Evolutionary conservation across 805 yeast genomes (phyloP).

Genomic region (Ogataea sp.): DNA sequence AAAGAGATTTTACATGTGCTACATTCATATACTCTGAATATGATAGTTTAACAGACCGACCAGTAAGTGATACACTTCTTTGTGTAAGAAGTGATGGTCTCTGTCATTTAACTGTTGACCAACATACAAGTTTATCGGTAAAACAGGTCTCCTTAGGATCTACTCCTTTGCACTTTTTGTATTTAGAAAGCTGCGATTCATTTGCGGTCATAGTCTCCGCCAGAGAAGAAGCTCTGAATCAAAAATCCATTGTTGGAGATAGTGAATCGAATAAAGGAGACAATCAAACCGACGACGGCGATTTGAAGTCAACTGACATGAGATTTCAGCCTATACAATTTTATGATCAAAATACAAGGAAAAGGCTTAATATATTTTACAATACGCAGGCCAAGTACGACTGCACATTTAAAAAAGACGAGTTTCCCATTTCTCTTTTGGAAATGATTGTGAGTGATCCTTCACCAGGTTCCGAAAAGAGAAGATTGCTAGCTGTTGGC

Average conservation of each 20-base stretch:
- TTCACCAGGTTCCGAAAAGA: not conserved
- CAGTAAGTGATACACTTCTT: slow-evolving; percentile 13
- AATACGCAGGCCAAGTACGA: not conserved
- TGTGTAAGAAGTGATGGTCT: slow-evolving; percentile 27
- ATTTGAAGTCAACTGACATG: too few relatives aligned
- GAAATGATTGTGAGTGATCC: not conserved
- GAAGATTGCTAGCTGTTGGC: not conserved
- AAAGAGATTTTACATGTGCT: slow-evolving; percentile 11
- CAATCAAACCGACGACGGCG: not conserved
- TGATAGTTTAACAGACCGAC: slow-evolving; percentile 2
- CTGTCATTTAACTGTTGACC: slow-evolving; percentile 14
- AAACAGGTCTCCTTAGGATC: slow-evolving; percentile 17
- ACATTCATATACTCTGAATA: slow-evolving; percentile 5
- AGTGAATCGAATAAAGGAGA: not conserved
- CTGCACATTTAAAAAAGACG: not conserved
- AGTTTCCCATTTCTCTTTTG: not conserved
- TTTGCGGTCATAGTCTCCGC: slow-evolving; percentile 12
- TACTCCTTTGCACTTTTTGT: slow-evolving; percentile 20
- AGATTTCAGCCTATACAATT: not conserved
- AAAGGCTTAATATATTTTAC: not conserved
- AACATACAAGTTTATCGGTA: slow-evolving; percentile 8
- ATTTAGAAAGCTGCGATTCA: slow-evolving; percentile 11
- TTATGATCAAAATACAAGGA: not conserved
- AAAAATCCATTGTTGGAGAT: not conserved
- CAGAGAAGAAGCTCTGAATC: not conserved